Evolutionary conservation across 306 rosid genomes (phyloP), one percentile per base, ranked within the genome.

Genomic region (Acacia crassicarpa): DNA sequence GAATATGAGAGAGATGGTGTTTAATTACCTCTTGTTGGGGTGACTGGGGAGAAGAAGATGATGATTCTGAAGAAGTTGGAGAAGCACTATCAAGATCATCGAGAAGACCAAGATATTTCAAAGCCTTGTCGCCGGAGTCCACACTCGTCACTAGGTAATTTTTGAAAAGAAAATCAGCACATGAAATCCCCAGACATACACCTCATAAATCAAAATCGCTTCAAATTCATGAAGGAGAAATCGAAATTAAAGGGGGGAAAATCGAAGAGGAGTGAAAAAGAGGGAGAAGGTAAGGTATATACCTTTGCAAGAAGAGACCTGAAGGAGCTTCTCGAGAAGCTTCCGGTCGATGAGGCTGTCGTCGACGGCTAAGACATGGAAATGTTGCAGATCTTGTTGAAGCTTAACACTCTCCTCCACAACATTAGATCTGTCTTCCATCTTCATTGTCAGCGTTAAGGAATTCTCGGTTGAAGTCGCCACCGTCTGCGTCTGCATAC

Each of bases 341-440:
- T 90, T 96, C 84, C 92, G 90, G 76, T 96, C 99, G 6, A 81
- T 84, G 32, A 89, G 82, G 76, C 92, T 93, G 45, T 96, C 99
- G 69, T 96, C 99, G 19, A 96, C 99, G 4, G 99, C 99, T 80
- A 93, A 66, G 30, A 96, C 99, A 89, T 96, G 99, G 83, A 96
- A 96, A 92, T 92, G 91, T 27, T 89, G 87, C 53, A n/a, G 74
- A 20, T 40, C 54, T 19, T 87, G 32, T 67, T 79, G 81, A 51
- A 80, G 44, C 38, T 82, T 73, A 32, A 76, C 61, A 3, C 61
- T 13, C 48, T 83, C 90, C 73, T 84, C 80, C 78, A 75, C 41
- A 38, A 38, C 22, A 65, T 72, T 80, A 23, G 79, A 22, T 65
- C 85, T 89, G 90, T 81, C 71, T 75, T 90, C 91, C 76, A 25